Conservation (phyloP, 2,329 filamentous ascomycete species). For the Colletotrichum cuscutae region DNA sequence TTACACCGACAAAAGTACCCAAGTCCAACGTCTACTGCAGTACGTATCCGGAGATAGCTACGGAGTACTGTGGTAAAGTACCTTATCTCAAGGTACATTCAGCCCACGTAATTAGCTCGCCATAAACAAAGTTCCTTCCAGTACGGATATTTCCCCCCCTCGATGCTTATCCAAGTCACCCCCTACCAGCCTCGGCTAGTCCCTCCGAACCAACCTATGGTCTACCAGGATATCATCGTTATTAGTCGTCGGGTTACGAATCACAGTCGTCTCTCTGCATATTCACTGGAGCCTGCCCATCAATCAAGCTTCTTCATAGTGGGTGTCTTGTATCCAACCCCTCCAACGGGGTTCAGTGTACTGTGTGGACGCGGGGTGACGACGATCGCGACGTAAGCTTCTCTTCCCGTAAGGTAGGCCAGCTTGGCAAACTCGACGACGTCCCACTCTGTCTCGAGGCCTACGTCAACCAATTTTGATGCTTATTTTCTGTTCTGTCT, state of each 20-base stretch:
- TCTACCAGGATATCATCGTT: not conserved
- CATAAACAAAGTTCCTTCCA: not conserved
- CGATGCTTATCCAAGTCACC: too few species aligned
- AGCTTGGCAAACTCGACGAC: not conserved
- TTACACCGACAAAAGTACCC: slow-evolving; percentile 30
- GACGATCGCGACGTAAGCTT: slow-evolving; percentile 34
- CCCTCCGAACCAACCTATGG: not conserved
- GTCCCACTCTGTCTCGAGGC: not conserved
- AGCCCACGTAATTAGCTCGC: not conserved
- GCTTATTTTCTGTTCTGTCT: not conserved
- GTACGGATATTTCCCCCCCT: too few species aligned
- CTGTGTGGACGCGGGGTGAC: slow-evolving; percentile 21
- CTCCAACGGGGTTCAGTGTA: not conserved
- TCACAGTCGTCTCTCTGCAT: slow-evolving; percentile 17
- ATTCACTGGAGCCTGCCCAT: not conserved
- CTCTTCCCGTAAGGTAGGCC: not conserved
- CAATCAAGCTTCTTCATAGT: slow-evolving; percentile 22
- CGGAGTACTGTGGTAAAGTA: too few species aligned
- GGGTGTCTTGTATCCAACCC: not conserved
- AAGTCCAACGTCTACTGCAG: not conserved
- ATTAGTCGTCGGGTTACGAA: slow-evolving; percentile 12
- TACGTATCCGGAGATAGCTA: too few species aligned
- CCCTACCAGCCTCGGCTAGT: slow-evolving; percentile 13
- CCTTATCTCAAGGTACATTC: not conserved
- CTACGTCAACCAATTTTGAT: slow-evolving; percentile 11